Percentiles rank a stretch among this genome's conserved stretches.
These are phyloP conservation scores for Alternaria sp. DNA, from an alignment of 2,329 filamentous ascomycete species.

Conservation along the genomic window DNA sequence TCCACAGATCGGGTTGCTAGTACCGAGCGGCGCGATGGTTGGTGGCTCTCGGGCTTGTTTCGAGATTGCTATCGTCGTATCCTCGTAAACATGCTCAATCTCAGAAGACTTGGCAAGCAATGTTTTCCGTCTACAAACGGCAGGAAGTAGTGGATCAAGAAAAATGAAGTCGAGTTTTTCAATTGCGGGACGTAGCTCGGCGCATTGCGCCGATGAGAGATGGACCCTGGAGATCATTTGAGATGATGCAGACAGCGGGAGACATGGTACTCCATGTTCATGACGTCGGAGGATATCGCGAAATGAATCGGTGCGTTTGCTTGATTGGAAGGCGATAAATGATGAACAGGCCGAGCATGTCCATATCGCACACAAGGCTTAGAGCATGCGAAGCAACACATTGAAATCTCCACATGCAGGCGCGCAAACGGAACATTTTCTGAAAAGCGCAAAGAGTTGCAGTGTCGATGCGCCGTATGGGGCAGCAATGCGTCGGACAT, in stretches of 20 bases:
- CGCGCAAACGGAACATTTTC: conserved; percentile 7
- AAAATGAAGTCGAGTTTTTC: conserved; percentile 12
- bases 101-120: conserved; percentile 9
- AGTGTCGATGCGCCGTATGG: conserved; percentile 9
- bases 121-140: conserved; percentile 8
- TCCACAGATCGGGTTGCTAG: conserved; percentile 26
- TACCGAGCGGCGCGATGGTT: conserved; percentile 15
- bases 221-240: conserved; percentile 26
- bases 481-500: conserved; percentile 18
- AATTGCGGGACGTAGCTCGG: conserved; percentile 9
- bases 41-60: conserved; percentile 18
- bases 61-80: conserved; percentile 17
- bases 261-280: conserved; percentile 22
- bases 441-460: conserved; percentile 8
- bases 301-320: background rate
- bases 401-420: conserved; percentile 11
- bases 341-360: conserved; percentile 19
- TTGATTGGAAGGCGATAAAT: conserved; percentile 1
- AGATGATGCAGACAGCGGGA: conserved; percentile 17
- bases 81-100: conserved; percentile 15
- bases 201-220: conserved; percentile 10
- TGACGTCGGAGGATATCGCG: conserved; percentile 21
- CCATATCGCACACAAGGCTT: conserved; percentile 5
- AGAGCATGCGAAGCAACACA: conserved; percentile 10
- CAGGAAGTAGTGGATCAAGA: conserved; percentile 21